These are phyloP conservation scores for Stemphylium lycopersici DNA, from an alignment of 2,329 filamentous ascomycete genomes.

Conservation along the genomic window DNA sequence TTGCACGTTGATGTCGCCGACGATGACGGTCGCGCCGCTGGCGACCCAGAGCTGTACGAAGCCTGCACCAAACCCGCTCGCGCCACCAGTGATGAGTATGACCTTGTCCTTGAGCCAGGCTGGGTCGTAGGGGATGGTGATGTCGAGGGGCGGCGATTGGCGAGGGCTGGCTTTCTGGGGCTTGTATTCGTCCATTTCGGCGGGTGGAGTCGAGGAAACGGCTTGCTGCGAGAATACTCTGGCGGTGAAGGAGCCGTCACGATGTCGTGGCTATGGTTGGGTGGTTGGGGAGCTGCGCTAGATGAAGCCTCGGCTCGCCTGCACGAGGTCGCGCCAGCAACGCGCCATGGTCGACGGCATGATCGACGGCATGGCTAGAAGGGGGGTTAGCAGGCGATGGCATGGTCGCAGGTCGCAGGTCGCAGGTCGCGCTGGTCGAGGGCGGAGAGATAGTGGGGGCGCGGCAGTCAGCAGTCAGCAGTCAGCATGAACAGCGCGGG, in stretches of 20 bases:
- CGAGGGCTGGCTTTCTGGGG: constrained; percentile 31
- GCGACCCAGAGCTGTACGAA: constrained; percentile 49
- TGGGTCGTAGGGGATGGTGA: constrained; percentile 43
- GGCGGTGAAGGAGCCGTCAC: neutral
- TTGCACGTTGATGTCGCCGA: constrained; percentile 66
- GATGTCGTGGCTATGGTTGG: neutral
- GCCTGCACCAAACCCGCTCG: constrained; percentile 48
- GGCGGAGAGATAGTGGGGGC: no score
- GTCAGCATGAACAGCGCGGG: no score
- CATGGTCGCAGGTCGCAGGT: no score
- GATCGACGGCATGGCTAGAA: no score
- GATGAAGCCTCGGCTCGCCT: no score
- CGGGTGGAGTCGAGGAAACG: neutral
- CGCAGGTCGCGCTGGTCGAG: no score
- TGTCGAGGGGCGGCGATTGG: constrained; percentile 49
- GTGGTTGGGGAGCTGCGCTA: no score
- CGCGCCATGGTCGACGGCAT: no score
- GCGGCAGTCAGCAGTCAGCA: no score
- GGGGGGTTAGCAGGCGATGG: no score
- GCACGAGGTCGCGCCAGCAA: no score
- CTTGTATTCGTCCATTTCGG: constrained; percentile 31
- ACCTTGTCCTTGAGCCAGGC: constrained; percentile 48
- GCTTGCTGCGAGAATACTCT: no score
- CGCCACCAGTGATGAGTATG: constrained; percentile 49
- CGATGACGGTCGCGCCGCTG: constrained; percentile 61